A percentile compares a stretch with the other conserved stretches of the same genome.
Conservation (phyloP, 371 early-diverging fungal species). For the Basidiobolus meristosporus region DNA sequence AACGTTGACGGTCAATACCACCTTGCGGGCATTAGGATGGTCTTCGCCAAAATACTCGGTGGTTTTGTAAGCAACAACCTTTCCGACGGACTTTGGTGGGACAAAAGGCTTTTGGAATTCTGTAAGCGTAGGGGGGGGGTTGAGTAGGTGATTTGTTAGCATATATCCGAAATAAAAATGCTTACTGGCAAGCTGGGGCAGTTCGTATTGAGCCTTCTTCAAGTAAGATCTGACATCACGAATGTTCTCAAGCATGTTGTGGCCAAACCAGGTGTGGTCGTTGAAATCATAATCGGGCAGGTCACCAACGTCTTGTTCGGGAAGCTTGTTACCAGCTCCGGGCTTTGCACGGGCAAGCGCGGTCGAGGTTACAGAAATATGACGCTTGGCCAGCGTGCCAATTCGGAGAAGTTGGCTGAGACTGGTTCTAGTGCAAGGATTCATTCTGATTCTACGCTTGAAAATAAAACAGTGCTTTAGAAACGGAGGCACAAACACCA, state of each 20-base stretch:
- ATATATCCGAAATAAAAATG: not conserved
- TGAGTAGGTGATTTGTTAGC: not conserved
- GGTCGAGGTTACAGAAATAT: too few species aligned
- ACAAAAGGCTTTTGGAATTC: not conserved
- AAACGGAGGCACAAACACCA: too few species aligned
- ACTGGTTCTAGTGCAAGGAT: too few species aligned
- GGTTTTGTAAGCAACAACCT: constrained; percentile 18
- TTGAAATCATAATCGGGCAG: constrained; percentile 3
- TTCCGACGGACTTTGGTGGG: not conserved
- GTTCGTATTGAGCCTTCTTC: constrained; percentile 34
- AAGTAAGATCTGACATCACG: constrained; percentile 38
- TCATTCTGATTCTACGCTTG: too few species aligned
- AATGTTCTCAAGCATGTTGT: constrained; percentile 27
- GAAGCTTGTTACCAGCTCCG: too few species aligned
- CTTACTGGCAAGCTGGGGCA: constrained; percentile 39
- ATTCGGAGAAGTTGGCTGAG: too few species aligned
- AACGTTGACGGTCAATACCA: constrained; percentile 29
- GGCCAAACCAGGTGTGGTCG: constrained; percentile 13
- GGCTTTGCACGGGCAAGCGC: too few species aligned
- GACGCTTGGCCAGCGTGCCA: too few species aligned
- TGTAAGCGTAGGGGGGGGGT: not conserved
- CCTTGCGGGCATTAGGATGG: constrained; percentile 35
- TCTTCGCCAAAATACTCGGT: constrained; percentile 32
- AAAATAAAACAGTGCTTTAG: too few species aligned
- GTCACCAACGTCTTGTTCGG: constrained; percentile 2